These are phyloP conservation scores for Leccinum variabile DNA, from an alignment of 1,284 basidiomycete genomes.

Conservation along the genomic window DNA sequence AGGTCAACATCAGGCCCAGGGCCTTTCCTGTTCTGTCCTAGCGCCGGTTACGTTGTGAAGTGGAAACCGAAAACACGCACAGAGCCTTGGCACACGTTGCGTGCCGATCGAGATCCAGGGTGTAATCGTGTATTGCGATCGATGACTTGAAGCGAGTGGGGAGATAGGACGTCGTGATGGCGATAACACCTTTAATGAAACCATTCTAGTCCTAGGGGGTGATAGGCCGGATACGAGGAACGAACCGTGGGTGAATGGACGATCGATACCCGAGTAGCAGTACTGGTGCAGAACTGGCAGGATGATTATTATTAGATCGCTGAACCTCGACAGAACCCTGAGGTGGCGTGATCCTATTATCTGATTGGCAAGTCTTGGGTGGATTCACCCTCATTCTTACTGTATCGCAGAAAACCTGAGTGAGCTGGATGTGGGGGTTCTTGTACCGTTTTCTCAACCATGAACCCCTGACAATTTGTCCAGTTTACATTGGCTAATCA, in stretches of 20 bases:
- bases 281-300: neutral
- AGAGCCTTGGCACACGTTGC: neutral
- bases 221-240: neutral
- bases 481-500: neutral
- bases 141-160: constrained; percentile 8
- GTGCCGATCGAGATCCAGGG: neutral
- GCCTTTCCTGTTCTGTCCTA: neutral
- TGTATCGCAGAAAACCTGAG: neutral
- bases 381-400: neutral
- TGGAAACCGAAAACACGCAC: neutral
- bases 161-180: neutral
- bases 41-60: neutral
- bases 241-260: neutral
- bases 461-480: neutral
- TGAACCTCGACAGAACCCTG: neutral
- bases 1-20: neutral
- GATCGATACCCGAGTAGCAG: neutral
- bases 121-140: neutral
- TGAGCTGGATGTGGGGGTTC: neutral
- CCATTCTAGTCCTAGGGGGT: neutral
- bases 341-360: neutral
- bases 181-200: neutral
- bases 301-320: neutral
- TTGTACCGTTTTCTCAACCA: neutral
- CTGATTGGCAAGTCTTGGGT: neutral